Percentiles rank a stretch among this genome's conserved stretches.
These are phyloP conservation scores for Podila epigama DNA, from an alignment of 192 early-diverging fungal species.

Conservation along the genomic window DNA sequence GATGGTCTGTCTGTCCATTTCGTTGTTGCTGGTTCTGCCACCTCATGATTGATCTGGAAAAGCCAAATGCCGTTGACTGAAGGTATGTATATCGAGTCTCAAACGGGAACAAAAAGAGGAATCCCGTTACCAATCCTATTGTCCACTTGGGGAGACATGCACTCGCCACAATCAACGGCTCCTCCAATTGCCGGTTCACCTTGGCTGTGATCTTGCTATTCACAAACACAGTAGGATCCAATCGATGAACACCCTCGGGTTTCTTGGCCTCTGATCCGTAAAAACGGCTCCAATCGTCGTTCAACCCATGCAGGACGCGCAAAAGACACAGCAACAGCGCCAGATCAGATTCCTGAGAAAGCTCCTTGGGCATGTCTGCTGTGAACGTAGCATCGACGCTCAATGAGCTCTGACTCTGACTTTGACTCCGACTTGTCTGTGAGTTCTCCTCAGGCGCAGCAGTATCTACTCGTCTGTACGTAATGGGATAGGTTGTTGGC, in stretches of 20 bases:
- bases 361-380: constrained; percentile 24
- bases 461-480: constrained; percentile 59
- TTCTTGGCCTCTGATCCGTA: constrained; percentile 24
- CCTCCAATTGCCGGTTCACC: constrained; percentile 84
- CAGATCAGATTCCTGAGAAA: constrained; percentile 29
- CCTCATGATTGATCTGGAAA: constrained; percentile 74
- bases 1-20: constrained; percentile 45
- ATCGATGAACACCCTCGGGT: constrained; percentile 16
- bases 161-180: constrained; percentile 89
- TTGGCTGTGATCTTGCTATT: constrained; percentile 88
- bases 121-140: constrained; percentile 62
- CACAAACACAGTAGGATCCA: constrained; percentile 62
- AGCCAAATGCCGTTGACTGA: constrained; percentile 88
- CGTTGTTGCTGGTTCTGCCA: constrained; percentile 61
- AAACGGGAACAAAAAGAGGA: constrained; percentile 86
- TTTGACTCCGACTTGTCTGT: constrained; percentile 13
- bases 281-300: constrained; percentile 43
- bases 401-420: background rate
- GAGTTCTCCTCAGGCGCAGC: constrained; percentile 12
- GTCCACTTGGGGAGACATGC: constrained; percentile 82
- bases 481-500: constrained; percentile 64
- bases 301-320: constrained; percentile 49
- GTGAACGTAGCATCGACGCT: constrained; percentile 16
- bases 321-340: constrained; percentile 49
- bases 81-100: constrained; percentile 80